phyloP scores from a whole-genome alignment of 225 moss, liverwort and hornwort genomes.

The Straminergon stramineum region DNA sequence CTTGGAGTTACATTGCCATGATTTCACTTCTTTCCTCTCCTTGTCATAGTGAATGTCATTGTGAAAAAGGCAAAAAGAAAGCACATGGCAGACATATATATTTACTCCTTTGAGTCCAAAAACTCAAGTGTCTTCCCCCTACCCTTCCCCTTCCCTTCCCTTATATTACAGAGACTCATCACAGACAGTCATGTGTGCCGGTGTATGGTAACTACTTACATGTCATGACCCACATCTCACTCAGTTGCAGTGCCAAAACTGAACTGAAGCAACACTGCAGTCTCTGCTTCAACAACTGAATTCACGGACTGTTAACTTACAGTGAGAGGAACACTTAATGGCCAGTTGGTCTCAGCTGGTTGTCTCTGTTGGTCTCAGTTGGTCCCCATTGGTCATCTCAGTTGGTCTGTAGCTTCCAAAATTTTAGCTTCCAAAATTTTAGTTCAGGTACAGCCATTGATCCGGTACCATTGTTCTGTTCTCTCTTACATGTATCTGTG shows the following conservation, averaged over 20 bases:
- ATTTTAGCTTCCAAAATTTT: background rate
- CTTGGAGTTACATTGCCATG: no score
- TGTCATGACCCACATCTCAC: background rate
- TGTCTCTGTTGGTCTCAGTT: no score
- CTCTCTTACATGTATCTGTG: no score
- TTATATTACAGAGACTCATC: background rate
- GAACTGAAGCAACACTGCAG: background rate
- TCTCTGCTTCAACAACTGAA: background rate
- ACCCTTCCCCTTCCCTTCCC: no score
- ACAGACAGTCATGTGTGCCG: background rate
- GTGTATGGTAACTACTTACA: background rate
- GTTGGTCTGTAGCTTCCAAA: background rate
- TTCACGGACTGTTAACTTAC: background rate
- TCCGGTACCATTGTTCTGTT: background rate
- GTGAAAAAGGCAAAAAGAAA: no score
- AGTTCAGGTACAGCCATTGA: no score
- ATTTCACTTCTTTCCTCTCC: no score
- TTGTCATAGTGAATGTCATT: no score
- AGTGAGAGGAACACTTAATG: no score
- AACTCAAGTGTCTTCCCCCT: background rate
- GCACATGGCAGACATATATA: no score
- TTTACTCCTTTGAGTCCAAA: no score
- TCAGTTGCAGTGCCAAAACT: background rate
- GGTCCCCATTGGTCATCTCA: no score
- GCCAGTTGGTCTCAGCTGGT: background rate